These are phyloP conservation scores for Fusarium papillatum DNA, from an alignment of 2,329 filamentous ascomycete genomes.

Conservation along the genomic window DNA sequence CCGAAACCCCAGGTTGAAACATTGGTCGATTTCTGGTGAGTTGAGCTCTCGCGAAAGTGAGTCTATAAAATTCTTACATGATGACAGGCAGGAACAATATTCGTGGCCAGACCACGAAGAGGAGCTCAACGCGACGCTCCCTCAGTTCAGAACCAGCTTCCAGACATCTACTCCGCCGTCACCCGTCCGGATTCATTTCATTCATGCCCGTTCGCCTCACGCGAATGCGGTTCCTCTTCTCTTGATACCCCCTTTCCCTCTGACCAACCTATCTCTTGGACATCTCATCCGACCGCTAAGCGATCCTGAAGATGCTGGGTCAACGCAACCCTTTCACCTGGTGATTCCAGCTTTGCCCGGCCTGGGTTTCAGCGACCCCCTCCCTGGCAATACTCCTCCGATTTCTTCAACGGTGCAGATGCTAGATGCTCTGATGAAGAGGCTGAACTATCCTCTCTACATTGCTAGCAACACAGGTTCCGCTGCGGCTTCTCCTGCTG, in stretches of 20 bases:
- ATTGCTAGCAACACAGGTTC: constrained; percentile 68
- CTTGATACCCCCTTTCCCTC: constrained; percentile 75
- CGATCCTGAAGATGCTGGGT: constrained; percentile 61
- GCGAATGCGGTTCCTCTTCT: constrained; percentile 72
- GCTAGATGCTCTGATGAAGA: constrained; percentile 71
- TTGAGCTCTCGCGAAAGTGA: constrained; percentile 8
- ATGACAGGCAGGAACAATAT: constrained; percentile 73
- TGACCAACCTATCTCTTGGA: constrained; percentile 71
- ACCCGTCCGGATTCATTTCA: constrained; percentile 72
- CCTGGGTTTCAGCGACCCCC: constrained; percentile 75
- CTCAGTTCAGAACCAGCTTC: constrained; percentile 74
- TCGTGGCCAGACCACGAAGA: constrained; percentile 73
- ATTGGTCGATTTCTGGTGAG: constrained; percentile 75
- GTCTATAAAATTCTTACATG: constrained; percentile 10
- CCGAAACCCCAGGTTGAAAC: constrained; percentile 74
- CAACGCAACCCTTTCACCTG: constrained; percentile 72
- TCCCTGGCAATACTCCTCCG: constrained; percentile 63
- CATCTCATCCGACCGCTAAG: constrained; percentile 68
- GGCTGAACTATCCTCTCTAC: constrained; percentile 71
- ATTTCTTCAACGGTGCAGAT: constrained; percentile 66
- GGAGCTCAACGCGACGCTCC: constrained; percentile 68
- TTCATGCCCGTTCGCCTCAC: constrained; percentile 69
- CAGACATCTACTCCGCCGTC: constrained; percentile 53
- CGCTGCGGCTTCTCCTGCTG: constrained; percentile 57
- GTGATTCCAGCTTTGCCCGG: constrained; percentile 76